Conservation (phyloP, 2,329 filamentous ascomycete species). For the Alternaria dauci region DNA sequence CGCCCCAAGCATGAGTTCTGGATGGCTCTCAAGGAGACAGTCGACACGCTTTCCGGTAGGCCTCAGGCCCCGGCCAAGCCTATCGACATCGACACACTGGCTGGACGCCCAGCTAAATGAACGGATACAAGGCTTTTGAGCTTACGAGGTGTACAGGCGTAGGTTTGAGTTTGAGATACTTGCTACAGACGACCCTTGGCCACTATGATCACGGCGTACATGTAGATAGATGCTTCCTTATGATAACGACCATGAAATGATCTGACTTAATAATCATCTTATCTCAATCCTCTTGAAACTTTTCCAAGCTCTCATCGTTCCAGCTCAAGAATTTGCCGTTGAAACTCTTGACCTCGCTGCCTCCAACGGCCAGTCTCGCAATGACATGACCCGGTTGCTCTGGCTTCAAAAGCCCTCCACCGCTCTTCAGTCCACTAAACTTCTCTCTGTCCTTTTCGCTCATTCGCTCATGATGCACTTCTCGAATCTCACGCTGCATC, state of each 20-base stretch:
- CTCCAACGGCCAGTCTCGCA: slow-evolving; percentile 74
- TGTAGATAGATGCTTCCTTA: slow-evolving; percentile 12
- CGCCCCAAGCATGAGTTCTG: slow-evolving; percentile 87
- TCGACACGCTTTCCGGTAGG: slow-evolving; percentile 80
- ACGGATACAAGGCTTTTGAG: neutral
- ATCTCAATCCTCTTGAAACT: slow-evolving; percentile 34
- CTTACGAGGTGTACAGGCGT: neutral
- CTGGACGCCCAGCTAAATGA: slow-evolving; percentile 27
- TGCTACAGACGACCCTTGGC: neutral
- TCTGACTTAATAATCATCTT: slow-evolving; percentile 1
- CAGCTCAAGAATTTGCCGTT: slow-evolving; percentile 76
- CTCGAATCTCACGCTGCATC: slow-evolving; percentile 86
- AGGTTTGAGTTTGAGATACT: neutral
- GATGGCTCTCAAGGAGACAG: slow-evolving; percentile 79
- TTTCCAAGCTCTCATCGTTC: slow-evolving; percentile 42
- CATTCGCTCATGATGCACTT: slow-evolving; percentile 71
- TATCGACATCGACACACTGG: slow-evolving; percentile 29
- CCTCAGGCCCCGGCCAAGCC: slow-evolving; percentile 31
- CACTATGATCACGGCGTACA: slow-evolving; percentile 10
- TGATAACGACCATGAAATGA: slow-evolving; percentile 7
- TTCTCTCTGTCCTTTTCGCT: slow-evolving; percentile 65
- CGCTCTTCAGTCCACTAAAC: slow-evolving; percentile 74
- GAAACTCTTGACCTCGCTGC: slow-evolving; percentile 68
- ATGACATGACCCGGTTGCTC: slow-evolving; percentile 89
- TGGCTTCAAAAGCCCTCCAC: slow-evolving; percentile 77